A percentile compares a stretch with the other conserved stretches of the same genome.
Conservation (phyloP, 2,329 filamentous ascomycete genomes). For the Orbilia javanica region DNA sequence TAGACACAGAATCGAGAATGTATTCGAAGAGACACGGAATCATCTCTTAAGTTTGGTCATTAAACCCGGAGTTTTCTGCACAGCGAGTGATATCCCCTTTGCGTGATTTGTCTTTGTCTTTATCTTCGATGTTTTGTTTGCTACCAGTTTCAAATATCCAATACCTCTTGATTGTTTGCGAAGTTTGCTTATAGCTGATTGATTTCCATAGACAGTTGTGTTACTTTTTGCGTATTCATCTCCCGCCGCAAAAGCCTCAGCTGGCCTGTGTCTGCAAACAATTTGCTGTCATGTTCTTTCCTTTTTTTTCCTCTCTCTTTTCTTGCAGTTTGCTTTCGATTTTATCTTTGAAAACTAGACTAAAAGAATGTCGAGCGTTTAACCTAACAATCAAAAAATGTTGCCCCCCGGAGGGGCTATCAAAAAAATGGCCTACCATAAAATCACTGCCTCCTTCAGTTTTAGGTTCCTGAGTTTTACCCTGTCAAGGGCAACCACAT, state of each 20-base stretch:
- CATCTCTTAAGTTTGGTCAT: neutral
- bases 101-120: neutral
- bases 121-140: neutral
- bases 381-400: neutral
- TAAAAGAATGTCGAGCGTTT: conserved; percentile 2
- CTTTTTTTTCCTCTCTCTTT: no score
- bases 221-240: neutral
- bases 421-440: neutral
- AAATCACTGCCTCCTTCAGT: neutral
- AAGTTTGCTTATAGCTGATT: neutral
- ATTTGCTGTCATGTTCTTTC: neutral
- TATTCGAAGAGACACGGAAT: neutral
- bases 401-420: neutral
- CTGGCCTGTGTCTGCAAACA: neutral
- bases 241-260: neutral
- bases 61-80: neutral
- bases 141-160: neutral
- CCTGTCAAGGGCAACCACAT: no score
- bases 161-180: neutral
- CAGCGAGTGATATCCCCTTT: neutral
- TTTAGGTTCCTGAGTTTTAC: no score
- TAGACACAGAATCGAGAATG: neutral
- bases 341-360: neutral
- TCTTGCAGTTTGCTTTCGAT: neutral
- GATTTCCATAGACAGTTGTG: neutral